phyloP scores from a whole-genome alignment of 1,284 basidiomycete genomes.

The Somion occarium region DNA sequence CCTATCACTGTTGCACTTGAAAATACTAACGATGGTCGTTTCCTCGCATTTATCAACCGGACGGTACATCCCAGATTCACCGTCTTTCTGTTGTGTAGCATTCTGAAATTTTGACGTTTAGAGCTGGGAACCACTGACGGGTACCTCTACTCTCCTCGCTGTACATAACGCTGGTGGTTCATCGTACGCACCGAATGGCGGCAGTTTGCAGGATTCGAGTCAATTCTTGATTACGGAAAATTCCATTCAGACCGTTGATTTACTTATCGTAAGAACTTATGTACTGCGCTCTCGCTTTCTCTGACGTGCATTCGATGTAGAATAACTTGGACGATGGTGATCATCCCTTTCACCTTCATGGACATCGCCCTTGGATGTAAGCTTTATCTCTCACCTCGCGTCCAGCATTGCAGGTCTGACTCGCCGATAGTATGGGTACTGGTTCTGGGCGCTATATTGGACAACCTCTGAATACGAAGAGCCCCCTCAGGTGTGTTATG shows the following conservation, averaged over 20 bases:
- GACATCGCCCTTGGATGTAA: constrained; percentile 12
- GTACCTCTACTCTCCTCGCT: constrained; percentile 22
- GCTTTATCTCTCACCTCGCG: no score
- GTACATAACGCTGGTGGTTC: constrained; percentile 19
- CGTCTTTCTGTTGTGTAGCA: neutral
- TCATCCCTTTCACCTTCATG: constrained; percentile 15
- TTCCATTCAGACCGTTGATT: constrained; percentile 26
- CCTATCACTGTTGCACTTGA: constrained; percentile 30
- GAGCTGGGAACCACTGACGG: constrained; percentile 30
- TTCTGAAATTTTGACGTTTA: constrained; percentile 9
- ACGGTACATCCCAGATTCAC: constrained; percentile 22
- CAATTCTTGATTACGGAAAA: constrained; percentile 29
- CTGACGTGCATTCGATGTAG: constrained; percentile 4
- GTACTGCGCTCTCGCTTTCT: neutral
- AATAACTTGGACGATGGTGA: constrained; percentile 17
- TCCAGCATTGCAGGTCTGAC: no score
- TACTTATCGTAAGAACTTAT: constrained; percentile 21
- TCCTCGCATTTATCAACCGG: constrained; percentile 35
- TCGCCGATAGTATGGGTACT: constrained; percentile 23
- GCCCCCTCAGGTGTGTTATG: constrained; percentile 23
- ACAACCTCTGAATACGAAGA: constrained; percentile 23
- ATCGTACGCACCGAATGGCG: constrained; percentile 14
- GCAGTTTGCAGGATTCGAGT: constrained; percentile 11
- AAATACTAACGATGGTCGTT: constrained; percentile 28
- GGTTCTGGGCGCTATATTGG: constrained; percentile 26